A percentile compares a stretch with the other conserved stretches of the same genome.
phyloP scores from a whole-genome alignment of 2,329 filamentous ascomycete species.

The Arthrobotrys musiformis region DNA sequence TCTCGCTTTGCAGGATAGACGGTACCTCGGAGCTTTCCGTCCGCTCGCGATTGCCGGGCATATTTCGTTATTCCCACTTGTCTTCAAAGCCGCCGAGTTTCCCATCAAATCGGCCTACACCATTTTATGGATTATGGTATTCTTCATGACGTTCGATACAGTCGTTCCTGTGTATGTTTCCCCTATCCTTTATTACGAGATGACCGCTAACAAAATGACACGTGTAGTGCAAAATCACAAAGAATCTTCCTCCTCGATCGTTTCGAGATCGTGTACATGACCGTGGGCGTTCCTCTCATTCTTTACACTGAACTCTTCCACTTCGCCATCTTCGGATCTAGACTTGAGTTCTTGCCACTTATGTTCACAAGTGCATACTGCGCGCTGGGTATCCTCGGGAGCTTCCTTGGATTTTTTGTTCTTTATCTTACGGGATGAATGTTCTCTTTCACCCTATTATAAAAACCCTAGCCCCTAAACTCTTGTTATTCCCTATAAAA shows the following conservation, averaged over 20 bases:
- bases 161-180: slow-evolving; percentile 81
- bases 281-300: slow-evolving; percentile 87
- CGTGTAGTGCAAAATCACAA: slow-evolving; percentile 65
- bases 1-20: slow-evolving; percentile 86
- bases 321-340: slow-evolving; percentile 80
- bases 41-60: slow-evolving; percentile 93
- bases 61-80: slow-evolving; percentile 90
- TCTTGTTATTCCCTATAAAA: slow-evolving; percentile 5
- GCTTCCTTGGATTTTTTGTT: slow-evolving; percentile 93
- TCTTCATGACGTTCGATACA: slow-evolving; percentile 85
- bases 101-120: slow-evolving; percentile 95
- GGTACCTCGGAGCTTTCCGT: slow-evolving; percentile 89
- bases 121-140: slow-evolving; percentile 86
- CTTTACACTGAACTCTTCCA: slow-evolving; percentile 88
- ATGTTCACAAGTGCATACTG: slow-evolving; percentile 98
- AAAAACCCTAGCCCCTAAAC: background rate
- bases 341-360: slow-evolving; percentile 87
- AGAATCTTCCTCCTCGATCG: slow-evolving; percentile 90
- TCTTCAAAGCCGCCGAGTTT: slow-evolving; percentile 92
- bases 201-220: background rate
- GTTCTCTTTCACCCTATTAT: background rate
- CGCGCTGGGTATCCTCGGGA: slow-evolving; percentile 91
- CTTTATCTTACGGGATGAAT: slow-evolving; percentile 76
- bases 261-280: slow-evolving; percentile 88
- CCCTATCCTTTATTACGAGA: too few species aligned